Evolutionary conservation across 2,329 filamentous ascomycete genomes (phyloP).

Genomic region (Dendrostoma leiphaemia): DNA sequence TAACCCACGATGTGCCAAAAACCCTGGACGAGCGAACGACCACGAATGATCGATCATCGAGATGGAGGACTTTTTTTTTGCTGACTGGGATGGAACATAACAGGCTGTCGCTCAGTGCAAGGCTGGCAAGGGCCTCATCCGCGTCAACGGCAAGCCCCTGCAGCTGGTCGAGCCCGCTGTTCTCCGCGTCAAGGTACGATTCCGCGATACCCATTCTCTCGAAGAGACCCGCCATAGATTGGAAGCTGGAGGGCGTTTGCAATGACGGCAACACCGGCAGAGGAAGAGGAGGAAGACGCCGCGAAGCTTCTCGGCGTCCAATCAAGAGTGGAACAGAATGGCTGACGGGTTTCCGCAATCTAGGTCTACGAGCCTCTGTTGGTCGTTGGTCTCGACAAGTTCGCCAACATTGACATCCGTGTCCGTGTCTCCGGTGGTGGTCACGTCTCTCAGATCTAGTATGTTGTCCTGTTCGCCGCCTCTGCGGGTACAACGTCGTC

Average conservation of each 20-base stretch:
- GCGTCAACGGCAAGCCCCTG: constrained; percentile 98
- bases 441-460: constrained; percentile 87
- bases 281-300: neutral
- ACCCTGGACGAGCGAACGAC: constrained; percentile 3
- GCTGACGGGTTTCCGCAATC: constrained; percentile 19
- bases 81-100: constrained; percentile 12
- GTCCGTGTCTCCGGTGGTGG: constrained; percentile 96
- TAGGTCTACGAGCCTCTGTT: constrained; percentile 98
- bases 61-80: constrained; percentile 2
- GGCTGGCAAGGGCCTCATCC: constrained; percentile 71
- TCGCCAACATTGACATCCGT: constrained; percentile 94
- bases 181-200: constrained; percentile 89
- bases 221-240: neutral
- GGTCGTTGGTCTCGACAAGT: constrained; percentile 96
- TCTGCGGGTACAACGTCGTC: neutral
- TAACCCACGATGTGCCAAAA: constrained; percentile 2
- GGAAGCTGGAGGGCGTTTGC: neutral
- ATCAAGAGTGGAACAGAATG: neutral
- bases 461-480: constrained; percentile 4
- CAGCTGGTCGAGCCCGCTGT: constrained; percentile 92
- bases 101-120: constrained; percentile 20
- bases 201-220: constrained; percentile 1
- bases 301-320: neutral
- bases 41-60: constrained; percentile 1
- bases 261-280: neutral